Conservation (phyloP, 371 early-diverging fungal genomes). For the Vittaforma corneae region DNA sequence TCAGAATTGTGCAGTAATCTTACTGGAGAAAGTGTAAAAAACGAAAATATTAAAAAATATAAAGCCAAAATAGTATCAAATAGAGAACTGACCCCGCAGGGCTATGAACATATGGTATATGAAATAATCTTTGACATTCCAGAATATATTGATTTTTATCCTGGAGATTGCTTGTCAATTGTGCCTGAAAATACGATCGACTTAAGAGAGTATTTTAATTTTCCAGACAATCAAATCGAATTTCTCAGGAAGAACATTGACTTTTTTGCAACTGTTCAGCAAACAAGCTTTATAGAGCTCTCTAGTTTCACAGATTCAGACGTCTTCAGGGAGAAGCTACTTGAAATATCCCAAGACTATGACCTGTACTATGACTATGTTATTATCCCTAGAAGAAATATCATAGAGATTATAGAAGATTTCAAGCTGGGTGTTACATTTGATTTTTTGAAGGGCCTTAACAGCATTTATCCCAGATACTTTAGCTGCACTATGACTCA, state of each 20-base stretch:
- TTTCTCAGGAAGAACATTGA: conserved; percentile 25
- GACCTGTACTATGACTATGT: conserved; percentile 53
- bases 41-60: conserved; percentile 11
- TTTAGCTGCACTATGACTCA: conserved; percentile 49
- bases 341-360: conserved; percentile 48
- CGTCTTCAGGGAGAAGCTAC: conserved; percentile 22
- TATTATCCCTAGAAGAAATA: conserved; percentile 30
- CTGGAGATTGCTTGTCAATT: conserved; percentile 53
- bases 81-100: conserved; percentile 19
- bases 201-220: conserved; percentile 22
- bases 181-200: conserved; percentile 42
- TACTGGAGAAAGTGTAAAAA: not conserved
- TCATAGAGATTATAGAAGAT: conserved; percentile 36
- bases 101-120: conserved; percentile 22
- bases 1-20: not conserved
- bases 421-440: not conserved
- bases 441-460: conserved; percentile 33
- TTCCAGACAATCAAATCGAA: not conserved
- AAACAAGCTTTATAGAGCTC: conserved; percentile 27
- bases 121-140: conserved; percentile 47
- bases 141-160: conserved; percentile 31
- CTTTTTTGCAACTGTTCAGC: conserved; percentile 43
- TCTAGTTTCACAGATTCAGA: not conserved
- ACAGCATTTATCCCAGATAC: conserved; percentile 44
- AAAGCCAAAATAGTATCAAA: not conserved